These are phyloP conservation scores for Glonium stellatum DNA, from an alignment of 495 filamentous ascomycete genomes.

Conservation along the genomic window DNA sequence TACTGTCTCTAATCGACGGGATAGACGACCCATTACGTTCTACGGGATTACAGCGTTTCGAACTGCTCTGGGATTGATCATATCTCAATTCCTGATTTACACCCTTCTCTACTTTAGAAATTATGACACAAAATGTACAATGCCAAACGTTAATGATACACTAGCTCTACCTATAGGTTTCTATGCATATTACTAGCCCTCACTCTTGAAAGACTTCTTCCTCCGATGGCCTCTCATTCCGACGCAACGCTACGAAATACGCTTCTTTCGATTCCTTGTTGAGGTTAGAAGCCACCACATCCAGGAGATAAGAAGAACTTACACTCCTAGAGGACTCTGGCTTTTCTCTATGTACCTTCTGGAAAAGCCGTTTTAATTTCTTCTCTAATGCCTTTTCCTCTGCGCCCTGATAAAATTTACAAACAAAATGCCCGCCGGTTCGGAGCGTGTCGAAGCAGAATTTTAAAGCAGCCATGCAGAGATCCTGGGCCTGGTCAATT, in stretches of 20 bases:
- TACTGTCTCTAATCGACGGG: no score
- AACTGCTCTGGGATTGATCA: no score
- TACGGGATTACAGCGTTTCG: no score
- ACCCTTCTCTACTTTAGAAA: no score
- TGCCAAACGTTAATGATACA: not conserved
- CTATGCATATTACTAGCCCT: not conserved
- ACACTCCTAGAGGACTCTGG: slow-evolving; percentile 84
- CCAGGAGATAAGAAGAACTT: slow-evolving; percentile 32
- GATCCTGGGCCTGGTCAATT: slow-evolving; percentile 51
- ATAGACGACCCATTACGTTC: no score
- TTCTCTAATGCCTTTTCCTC: slow-evolving; percentile 75
- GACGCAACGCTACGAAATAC: slow-evolving; percentile 72
- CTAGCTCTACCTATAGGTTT: not conserved
- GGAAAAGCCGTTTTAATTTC: slow-evolving; percentile 65
- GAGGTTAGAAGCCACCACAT: slow-evolving; percentile 13
- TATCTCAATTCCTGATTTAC: no score
- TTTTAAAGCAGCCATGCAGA: slow-evolving; percentile 74
- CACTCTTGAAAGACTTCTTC: slow-evolving; percentile 35
- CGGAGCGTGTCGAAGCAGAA: slow-evolving; percentile 83
- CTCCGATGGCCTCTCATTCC: slow-evolving; percentile 44
- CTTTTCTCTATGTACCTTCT: slow-evolving; percentile 74
- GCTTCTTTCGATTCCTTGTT: slow-evolving; percentile 80
- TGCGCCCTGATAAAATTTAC: slow-evolving; percentile 91
- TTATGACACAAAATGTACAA: no score
- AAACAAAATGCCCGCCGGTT: slow-evolving; percentile 78